phyloP scores from a whole-genome alignment of 2,329 filamentous ascomycete genomes.

The Alternaria ethzedia region DNA sequence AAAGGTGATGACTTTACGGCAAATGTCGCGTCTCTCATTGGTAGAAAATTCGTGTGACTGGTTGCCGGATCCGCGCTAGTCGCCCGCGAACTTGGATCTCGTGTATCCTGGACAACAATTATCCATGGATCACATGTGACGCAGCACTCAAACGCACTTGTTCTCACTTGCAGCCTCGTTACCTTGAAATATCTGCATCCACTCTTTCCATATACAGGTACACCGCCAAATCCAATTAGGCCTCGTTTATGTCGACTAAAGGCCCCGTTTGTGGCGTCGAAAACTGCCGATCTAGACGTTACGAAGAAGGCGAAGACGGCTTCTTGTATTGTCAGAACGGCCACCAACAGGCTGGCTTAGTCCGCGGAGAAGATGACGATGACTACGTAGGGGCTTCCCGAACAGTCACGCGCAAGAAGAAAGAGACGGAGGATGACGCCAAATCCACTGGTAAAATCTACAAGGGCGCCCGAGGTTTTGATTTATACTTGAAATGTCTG shows the following conservation, averaged over 20 bases:
- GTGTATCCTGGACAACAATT: neutral
- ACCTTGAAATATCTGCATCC: neutral
- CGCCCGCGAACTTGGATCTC: slow-evolving; percentile 16
- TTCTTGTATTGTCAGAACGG: slow-evolving; percentile 80
- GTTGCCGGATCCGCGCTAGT: slow-evolving; percentile 35
- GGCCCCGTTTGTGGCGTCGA: slow-evolving; percentile 59
- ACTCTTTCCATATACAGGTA: neutral
- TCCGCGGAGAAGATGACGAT: slow-evolving; percentile 60
- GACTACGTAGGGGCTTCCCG: slow-evolving; percentile 68
- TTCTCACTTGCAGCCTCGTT: neutral
- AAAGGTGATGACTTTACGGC: slow-evolving; percentile 45
- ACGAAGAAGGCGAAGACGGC: slow-evolving; percentile 74
- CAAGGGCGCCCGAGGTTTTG: slow-evolving; percentile 71
- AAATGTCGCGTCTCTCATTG: slow-evolving; percentile 27
- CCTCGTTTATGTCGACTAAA: slow-evolving; percentile 19
- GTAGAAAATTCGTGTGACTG: slow-evolving; percentile 26
- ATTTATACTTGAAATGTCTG: slow-evolving; percentile 82
- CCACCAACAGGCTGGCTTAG: slow-evolving; percentile 62
- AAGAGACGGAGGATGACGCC: slow-evolving; percentile 55
- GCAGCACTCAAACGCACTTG: neutral
- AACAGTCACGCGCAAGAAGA: slow-evolving; percentile 64
- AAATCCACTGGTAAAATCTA: slow-evolving; percentile 58
- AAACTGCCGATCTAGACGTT: slow-evolving; percentile 72
- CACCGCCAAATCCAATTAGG: neutral
- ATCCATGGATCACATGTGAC: neutral